These are phyloP conservation scores for Cladosporium sp. DNA, from an alignment of 2,329 filamentous ascomycete species.

Conservation along the genomic window DNA sequence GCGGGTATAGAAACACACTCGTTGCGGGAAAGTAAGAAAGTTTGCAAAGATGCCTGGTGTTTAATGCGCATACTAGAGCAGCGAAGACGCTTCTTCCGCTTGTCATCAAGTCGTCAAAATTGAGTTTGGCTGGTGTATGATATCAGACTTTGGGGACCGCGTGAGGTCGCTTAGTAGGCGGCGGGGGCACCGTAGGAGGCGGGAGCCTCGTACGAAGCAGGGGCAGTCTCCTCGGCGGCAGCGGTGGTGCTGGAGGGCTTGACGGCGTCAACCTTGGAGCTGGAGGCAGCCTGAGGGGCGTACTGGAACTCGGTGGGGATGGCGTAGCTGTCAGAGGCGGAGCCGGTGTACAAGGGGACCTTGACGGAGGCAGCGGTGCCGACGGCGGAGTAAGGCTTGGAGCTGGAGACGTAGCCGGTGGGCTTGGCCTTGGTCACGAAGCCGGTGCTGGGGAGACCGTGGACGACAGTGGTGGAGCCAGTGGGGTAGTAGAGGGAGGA, in stretches of 20 bases:
- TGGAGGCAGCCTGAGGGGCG: slow-evolving; percentile 4
- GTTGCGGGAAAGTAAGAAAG: slow-evolving; percentile 8
- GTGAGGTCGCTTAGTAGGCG: neutral
- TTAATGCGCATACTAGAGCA: slow-evolving; percentile 12
- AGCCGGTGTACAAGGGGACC: slow-evolving; percentile 2
- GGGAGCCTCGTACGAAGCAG: slow-evolving; percentile 3
- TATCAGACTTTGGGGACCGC: slow-evolving; percentile 8
- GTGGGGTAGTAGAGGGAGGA: slow-evolving; percentile 26
- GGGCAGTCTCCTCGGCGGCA: neutral
- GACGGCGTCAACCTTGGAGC: neutral
- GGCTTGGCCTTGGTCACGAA: slow-evolving; percentile 28
- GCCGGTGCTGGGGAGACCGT: slow-evolving; percentile 21
- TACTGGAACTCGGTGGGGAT: slow-evolving; percentile 8
- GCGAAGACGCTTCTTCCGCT: slow-evolving; percentile 9
- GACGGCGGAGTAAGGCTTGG: slow-evolving; percentile 27
- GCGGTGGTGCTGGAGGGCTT: neutral
- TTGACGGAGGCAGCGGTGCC: slow-evolving; percentile 10
- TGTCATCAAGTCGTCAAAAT: slow-evolving; percentile 14
- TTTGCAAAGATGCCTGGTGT: neutral
- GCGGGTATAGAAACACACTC: slow-evolving; percentile 2
- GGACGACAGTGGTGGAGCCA: slow-evolving; percentile 13
- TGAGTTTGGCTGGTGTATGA: slow-evolving; percentile 9
- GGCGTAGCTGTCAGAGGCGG: slow-evolving; percentile 11
- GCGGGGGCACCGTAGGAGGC: slow-evolving; percentile 6
- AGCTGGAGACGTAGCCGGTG: slow-evolving; percentile 7